Base-by-base conservation (phyloP, 1,139 yeast species). In the Komagataea norvegica region DNA sequence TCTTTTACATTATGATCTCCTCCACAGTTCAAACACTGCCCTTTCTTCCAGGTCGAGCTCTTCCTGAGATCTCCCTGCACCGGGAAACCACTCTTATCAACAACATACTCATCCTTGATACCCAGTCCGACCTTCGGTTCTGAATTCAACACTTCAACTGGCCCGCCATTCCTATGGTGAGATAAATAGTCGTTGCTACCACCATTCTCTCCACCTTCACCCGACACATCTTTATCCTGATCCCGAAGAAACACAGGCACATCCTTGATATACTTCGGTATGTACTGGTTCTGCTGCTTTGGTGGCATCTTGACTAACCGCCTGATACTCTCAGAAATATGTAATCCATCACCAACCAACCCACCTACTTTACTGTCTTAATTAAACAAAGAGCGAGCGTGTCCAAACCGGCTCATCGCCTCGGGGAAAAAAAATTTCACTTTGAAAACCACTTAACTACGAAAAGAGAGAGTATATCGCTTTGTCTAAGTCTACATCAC, bases 21-120 rank as follows among this genome's bases (percentile, higher is more conserved):
- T 2, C 80, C 80, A 48, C 81, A 75, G 48, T 73, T 74, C 9
- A 61, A 62, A 50, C 81, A 75, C 5, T 14, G 28, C 11, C 33
- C 32, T 0, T 67, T 68, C 48, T 55, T 43, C 55, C 55, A 62
- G 61, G 55, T 28, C 47, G 59, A 33, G 52, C 52, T 41, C 49
- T 47, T 25, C n/a, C n/a, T n/a, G n/a, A n/a, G n/a, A 47, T 44
- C 21, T 51, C 46, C 14, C 28, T 33, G 31, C 25, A 25, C 30
- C n/a, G n/a, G 22, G n/a, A 20, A 31, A 31, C 26, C 43, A 40
- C 22, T 33, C 22, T 25, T 42, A 23, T 26, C 42, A 35, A 43
- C 46, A 15, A 53, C 35, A 46, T 63, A 49, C 6, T 49, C 56
- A 45, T 67, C 71, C 1, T 42, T 33, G 11, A 66, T 64, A 9